Conservation (phyloP, 2,329 filamentous ascomycete species). For the Ceratocystis papillata region DNA sequence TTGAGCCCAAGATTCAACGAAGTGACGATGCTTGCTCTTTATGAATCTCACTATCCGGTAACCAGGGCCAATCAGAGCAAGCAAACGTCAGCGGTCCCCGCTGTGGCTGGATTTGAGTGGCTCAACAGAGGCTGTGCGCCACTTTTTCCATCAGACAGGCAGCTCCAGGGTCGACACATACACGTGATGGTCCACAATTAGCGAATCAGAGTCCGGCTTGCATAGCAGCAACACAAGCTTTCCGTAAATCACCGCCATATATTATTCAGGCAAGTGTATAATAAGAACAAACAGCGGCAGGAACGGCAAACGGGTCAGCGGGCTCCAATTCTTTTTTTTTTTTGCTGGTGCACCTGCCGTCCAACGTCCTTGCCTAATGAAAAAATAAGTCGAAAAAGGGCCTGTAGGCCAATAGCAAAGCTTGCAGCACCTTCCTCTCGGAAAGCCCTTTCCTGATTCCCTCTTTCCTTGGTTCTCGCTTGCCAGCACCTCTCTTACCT, state of each 20-base stretch:
- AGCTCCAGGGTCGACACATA: not conserved
- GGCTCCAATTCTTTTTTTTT: constrained; percentile 1
- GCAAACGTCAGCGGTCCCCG: not conserved
- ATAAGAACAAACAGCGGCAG: not conserved
- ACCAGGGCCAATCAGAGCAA: not conserved
- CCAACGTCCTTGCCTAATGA: not conserved
- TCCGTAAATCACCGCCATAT: constrained; percentile 7
- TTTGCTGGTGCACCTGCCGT: constrained; percentile 12
- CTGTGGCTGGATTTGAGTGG: no score
- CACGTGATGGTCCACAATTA: not conserved
- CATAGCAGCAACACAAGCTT: not conserved
- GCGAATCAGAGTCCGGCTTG: no score
- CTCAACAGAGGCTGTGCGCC: no score
- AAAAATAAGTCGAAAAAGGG: not conserved
- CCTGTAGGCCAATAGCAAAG: constrained; percentile 2
- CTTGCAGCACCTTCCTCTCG: constrained; percentile 4
- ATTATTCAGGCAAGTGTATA: no score
- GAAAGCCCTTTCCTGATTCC: not conserved
- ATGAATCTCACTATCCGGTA: no score
- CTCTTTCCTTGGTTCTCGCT: not conserved
- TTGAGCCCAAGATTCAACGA: no score
- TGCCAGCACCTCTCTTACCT: not conserved
- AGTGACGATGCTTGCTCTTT: no score
- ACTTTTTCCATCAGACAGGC: not conserved
- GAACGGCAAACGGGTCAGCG: constrained; percentile 15